Conservation (phyloP, 371 early-diverging fungal genomes). For the Mucor piriformis region DNA sequence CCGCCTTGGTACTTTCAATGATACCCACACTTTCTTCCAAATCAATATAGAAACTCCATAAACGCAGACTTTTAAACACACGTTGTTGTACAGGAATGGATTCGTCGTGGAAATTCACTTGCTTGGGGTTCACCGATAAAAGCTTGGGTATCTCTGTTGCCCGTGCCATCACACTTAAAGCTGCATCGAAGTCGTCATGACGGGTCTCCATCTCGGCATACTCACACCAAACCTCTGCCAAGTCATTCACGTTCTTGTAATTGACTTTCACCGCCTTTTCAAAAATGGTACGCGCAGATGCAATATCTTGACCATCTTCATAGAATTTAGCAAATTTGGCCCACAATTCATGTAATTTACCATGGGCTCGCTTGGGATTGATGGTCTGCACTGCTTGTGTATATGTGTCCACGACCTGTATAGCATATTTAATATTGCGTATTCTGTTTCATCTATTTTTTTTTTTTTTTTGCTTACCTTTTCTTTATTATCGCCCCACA, state of each 20-base stretch:
- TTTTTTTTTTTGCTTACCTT: slow-evolving; percentile 38
- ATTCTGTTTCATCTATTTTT: background rate
- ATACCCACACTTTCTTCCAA: slow-evolving; percentile 92
- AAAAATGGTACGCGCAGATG: slow-evolving; percentile 78
- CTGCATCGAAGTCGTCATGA: slow-evolving; percentile 67
- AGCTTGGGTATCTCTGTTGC: slow-evolving; percentile 72
- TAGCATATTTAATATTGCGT: background rate
- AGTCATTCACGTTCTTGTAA: slow-evolving; percentile 79
- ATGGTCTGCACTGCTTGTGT: slow-evolving; percentile 79
- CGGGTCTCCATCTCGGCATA: slow-evolving; percentile 93
- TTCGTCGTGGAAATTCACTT: slow-evolving; percentile 66
- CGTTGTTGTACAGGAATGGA: slow-evolving; percentile 79
- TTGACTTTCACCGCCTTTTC: slow-evolving; percentile 84
- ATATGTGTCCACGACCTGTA: slow-evolving; percentile 71
- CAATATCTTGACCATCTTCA: slow-evolving; percentile 66
- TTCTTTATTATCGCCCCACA: slow-evolving; percentile 67
- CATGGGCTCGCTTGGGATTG: slow-evolving; percentile 77
- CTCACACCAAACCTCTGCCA: slow-evolving; percentile 91
- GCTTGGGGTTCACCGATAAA: slow-evolving; percentile 38
- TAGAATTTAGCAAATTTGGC: slow-evolving; percentile 84
- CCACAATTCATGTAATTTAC: slow-evolving; percentile 86
- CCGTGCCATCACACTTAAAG: slow-evolving; percentile 76
- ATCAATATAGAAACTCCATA: slow-evolving; percentile 96
- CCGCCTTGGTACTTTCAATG: slow-evolving; percentile 79
- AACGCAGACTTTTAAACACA: slow-evolving; percentile 85